Evolutionary conservation across 176 grass and related monocot species (phyloP), one percentile per base, ranked within the genome.

Genomic region (Bonia amplexicaulis): DNA sequence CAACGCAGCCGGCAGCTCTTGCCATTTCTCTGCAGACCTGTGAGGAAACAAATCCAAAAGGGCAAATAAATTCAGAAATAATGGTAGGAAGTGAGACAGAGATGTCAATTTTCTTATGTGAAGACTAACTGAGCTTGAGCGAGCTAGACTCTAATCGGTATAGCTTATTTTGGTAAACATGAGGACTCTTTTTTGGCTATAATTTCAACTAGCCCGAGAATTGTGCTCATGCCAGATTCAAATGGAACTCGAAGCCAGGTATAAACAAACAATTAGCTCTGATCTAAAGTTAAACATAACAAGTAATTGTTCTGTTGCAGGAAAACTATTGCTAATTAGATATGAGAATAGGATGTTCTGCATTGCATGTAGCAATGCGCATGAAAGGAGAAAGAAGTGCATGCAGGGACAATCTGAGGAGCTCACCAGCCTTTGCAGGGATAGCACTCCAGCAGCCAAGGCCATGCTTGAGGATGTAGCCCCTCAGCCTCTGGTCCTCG

Each of bases 1-100:
- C 94, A 97, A 45, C 94, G 93, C 61, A 97, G 70, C 8, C 94
- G 91, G 68, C 94, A 97, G 86, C 94, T 97, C 80, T 97, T 97
- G 65, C 92, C 94, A 51, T 94, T 97, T 80, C 94, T 86, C 87
- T 92, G 94, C 80, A 97, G 83, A 49, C 92, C 94, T 96, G 15
- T 62, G 6, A 49, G 54, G 13, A 47, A 67, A 15, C 22, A 73
- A 78, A 52, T 6, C 37, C 55, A 74, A 76, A 64, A 54, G 9
- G 5, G 68, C 52, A 81, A 78, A 69, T 0, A 9, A 26, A 47
- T 35, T 89, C 76, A 89, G 87, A 64, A 73, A 89, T 49, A 73
- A 55, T 78, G 2, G 15, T 25, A 45, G 71, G 58, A 14, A 12
- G 39, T 63, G 31, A 14, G 68, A 29, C 12, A 29, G 5, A 45